A percentile compares a stretch with the other conserved stretches of the same genome.
Conservation (phyloP, 768 basidiomycete genomes). For the Serendipita sp. region DNA sequence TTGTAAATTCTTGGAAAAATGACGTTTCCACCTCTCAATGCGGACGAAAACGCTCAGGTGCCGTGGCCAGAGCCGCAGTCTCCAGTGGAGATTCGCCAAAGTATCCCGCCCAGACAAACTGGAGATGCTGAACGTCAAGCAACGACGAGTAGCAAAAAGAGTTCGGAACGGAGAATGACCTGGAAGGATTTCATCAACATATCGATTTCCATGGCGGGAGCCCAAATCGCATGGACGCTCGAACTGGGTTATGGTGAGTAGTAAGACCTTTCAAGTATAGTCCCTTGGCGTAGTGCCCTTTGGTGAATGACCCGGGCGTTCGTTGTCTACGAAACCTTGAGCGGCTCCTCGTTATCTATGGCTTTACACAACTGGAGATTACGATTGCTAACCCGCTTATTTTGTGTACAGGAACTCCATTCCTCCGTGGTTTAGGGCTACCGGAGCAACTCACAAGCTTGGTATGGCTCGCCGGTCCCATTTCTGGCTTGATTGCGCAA, state of each 20-base stretch:
- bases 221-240: slow-evolving; percentile 90
- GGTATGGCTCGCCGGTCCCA: slow-evolving; percentile 41
- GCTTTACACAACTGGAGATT: no score
- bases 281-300: neutral
- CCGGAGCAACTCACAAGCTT: slow-evolving; percentile 67
- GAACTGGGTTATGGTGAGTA: slow-evolving; percentile 58
- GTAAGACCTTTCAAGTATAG: neutral
- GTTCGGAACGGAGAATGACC: slow-evolving; percentile 15
- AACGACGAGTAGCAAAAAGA: slow-evolving; percentile 9
- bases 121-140: neutral
- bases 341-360: no score
- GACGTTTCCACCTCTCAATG: neutral
- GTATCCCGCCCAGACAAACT: neutral
- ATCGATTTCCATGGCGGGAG: slow-evolving; percentile 76
- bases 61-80: slow-evolving; percentile 1
- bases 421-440: slow-evolving; percentile 61
- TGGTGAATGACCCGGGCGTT: neutral
- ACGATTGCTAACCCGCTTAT: no score
- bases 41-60: slow-evolving; percentile 1
- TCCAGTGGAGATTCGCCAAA: neutral
- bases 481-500: slow-evolving; percentile 87
- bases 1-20: neutral
- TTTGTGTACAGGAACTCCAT: slow-evolving; percentile 54
- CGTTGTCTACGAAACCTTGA: no score
- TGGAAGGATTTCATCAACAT: slow-evolving; percentile 18